Evolutionary conservation across 305 asterid species (phyloP).

Genomic region (Fraxinus latifolia): DNA sequence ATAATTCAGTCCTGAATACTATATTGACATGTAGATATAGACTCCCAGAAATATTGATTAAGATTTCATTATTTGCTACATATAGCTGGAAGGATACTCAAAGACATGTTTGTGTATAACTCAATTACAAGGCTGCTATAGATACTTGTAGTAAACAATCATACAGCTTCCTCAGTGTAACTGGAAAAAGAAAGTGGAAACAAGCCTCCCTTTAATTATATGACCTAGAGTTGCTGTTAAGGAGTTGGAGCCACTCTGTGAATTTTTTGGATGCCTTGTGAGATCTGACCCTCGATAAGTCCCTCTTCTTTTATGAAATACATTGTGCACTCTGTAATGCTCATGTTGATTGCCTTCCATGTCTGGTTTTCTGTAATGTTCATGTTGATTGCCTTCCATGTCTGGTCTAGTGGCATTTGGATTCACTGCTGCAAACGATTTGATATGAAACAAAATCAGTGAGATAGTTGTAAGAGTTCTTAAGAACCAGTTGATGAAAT

Average conservation of each 20-base stretch:
- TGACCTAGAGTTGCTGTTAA: slow-evolving; percentile 6
- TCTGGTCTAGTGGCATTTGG: neutral
- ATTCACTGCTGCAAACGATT: neutral
- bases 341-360: neutral
- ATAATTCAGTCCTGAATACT: neutral
- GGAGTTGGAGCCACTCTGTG: neutral
- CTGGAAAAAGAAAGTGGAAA: slow-evolving; percentile 11
- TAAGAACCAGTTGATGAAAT: neutral
- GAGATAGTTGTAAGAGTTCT: neutral
- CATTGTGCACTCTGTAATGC: slow-evolving; percentile 5
- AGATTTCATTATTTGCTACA: neutral
- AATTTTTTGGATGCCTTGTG: neutral
- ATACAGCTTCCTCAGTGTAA: neutral
- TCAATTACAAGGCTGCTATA: neutral
- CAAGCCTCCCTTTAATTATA: slow-evolving; percentile 8
- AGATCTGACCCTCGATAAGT: slow-evolving; percentile 23
- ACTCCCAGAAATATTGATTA: neutral
- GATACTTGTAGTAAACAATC: neutral
- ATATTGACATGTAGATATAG: neutral
- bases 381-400: neutral
- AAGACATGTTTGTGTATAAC: neutral
- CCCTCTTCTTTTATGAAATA: slow-evolving; percentile 21
- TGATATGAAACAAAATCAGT: neutral
- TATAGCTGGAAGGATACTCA: neutral
- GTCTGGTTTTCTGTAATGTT: neutral